These are phyloP conservation scores for Nakazawaea ishiwadae DNA, from an alignment of 805 yeast species.

Conservation along the genomic window DNA sequence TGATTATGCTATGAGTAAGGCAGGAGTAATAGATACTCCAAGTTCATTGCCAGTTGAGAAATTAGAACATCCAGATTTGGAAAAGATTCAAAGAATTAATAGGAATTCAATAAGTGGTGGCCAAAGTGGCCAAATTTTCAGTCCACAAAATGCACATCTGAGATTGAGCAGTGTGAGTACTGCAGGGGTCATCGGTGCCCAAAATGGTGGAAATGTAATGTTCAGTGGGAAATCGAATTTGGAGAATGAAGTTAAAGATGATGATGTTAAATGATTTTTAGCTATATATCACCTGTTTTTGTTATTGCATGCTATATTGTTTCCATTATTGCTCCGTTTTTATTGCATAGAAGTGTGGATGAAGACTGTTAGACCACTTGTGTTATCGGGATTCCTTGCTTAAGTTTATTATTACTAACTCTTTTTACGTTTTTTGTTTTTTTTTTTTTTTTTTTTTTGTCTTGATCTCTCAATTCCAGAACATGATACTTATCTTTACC, in stretches of 20 bases:
- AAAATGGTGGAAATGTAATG: conserved; percentile 26
- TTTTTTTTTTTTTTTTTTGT: too few relatives aligned
- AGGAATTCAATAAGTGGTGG: conserved; percentile 54
- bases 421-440: too few relatives aligned
- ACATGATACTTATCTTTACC: too few relatives aligned
- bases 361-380: too few relatives aligned
- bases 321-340: too few relatives aligned
- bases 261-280: conserved; percentile 2
- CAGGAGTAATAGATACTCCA: conserved; percentile 37
- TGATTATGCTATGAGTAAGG: conserved; percentile 83
- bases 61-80: conserved; percentile 49
- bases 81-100: conserved; percentile 54
- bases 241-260: conserved; percentile 46
- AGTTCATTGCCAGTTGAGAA: conserved; percentile 22
- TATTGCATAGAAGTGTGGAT: too few relatives aligned
- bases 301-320: too few relatives aligned
- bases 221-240: conserved; percentile 47
- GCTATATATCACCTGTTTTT: too few relatives aligned
- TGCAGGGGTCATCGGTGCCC: conserved; percentile 24
- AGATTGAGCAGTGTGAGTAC: conserved; percentile 1
- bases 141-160: conserved; percentile 11
- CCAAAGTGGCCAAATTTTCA: conserved; percentile 10
- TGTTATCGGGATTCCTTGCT: too few relatives aligned
- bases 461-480: too few relatives aligned
- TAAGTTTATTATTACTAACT: too few relatives aligned